Conservation (phyloP, 2,329 filamentous ascomycete species). For the Alternaria sp. region DNA sequence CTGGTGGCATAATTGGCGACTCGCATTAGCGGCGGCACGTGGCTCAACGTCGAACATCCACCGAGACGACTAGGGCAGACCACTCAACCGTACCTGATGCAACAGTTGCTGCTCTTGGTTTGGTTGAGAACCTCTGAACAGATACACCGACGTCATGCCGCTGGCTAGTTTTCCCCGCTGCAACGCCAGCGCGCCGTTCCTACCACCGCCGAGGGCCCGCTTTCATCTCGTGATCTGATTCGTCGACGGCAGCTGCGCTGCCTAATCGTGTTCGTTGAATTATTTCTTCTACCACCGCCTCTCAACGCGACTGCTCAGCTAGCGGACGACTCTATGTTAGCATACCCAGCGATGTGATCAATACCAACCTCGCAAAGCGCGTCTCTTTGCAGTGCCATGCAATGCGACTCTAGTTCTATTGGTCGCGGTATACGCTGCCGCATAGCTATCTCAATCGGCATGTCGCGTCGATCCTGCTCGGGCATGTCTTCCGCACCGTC, state of each 20-base stretch:
- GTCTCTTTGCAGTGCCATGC: not conserved
- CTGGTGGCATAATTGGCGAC: not conserved
- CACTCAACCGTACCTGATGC: not conserved
- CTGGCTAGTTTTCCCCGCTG: not conserved
- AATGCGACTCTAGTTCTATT: not conserved
- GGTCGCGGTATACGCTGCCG: not conserved
- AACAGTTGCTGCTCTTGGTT: not conserved
- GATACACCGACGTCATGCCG: not conserved
- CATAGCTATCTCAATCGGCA: not conserved
- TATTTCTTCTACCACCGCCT: not conserved
- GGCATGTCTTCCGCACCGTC: slow-evolving; percentile 4
- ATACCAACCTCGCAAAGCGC: not conserved
- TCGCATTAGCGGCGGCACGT: not conserved
- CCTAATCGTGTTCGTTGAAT: too few relatives aligned
- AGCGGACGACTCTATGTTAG: not conserved
- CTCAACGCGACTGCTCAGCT: not conserved
- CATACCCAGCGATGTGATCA: not conserved
- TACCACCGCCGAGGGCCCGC: not conserved
- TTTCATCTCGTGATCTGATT: too few relatives aligned
- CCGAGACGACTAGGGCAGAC: not conserved
- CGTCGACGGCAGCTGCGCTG: too few relatives aligned
- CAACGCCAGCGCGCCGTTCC: not conserved
- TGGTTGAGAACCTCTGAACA: not conserved
- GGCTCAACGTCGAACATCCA: not conserved
- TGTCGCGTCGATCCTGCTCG: slow-evolving; percentile 5